A percentile compares a stretch with the other conserved stretches of the same genome.
Conservation (phyloP, 202 grass and related monocot genomes). For the Elaeis oleifera region DNA sequence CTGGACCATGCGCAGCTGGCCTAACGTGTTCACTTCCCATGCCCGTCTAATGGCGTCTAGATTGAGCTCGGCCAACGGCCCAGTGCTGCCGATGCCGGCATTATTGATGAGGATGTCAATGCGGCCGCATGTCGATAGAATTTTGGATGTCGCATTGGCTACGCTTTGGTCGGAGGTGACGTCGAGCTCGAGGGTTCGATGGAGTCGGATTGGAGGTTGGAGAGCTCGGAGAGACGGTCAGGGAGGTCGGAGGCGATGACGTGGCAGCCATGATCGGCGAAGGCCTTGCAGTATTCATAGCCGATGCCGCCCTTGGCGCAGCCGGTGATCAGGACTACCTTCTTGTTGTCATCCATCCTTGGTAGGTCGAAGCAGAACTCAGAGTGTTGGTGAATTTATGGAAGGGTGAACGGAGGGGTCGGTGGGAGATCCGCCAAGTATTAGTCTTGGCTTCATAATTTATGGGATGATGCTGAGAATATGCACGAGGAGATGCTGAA, state of each 20-base stretch:
- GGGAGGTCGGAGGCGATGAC: constrained; percentile 48
- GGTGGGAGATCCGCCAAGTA: too few relatives aligned
- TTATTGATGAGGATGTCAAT: constrained; percentile 62
- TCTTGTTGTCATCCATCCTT: not conserved
- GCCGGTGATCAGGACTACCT: constrained; percentile 51
- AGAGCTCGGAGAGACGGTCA: constrained; percentile 13
- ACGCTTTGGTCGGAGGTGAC: constrained; percentile 46
- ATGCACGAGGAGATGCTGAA: too few relatives aligned
- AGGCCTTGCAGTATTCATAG: constrained; percentile 49
- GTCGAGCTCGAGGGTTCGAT: constrained; percentile 28
- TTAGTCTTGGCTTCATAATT: too few relatives aligned
- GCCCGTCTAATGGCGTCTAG: constrained; percentile 17
- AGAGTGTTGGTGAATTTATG: too few relatives aligned
- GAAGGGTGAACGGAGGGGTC: too few relatives aligned
- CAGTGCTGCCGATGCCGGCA: constrained; percentile 50
- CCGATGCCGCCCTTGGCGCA: constrained; percentile 61
- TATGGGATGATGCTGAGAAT: too few relatives aligned
- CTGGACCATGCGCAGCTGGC: constrained; percentile 31
- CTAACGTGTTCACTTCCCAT: constrained; percentile 46
- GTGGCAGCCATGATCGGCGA: constrained; percentile 35
- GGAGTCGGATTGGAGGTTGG: not conserved
- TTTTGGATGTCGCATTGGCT: not conserved
- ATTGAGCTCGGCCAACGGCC: constrained; percentile 41
- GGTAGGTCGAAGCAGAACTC: too few relatives aligned
- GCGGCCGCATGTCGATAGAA: constrained; percentile 10